Evolutionary conservation across 2,329 filamentous ascomycete species (phyloP).

Genomic region (Coniochaeta ligniaria): DNA sequence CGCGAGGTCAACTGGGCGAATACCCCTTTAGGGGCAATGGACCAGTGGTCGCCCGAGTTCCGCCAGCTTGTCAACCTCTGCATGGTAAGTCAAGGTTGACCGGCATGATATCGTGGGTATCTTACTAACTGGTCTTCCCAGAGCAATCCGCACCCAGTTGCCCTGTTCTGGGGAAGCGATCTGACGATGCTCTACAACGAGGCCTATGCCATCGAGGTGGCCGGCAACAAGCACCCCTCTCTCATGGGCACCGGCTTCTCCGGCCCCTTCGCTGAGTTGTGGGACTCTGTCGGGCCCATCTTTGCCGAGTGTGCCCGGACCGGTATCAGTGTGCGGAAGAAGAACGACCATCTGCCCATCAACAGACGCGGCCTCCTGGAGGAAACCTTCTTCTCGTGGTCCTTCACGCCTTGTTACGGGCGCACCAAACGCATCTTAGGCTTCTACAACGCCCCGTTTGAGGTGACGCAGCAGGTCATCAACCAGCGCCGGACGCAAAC

Average conservation of each 20-base stretch:
- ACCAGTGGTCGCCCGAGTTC: conserved; percentile 34
- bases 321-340: conserved; percentile 22
- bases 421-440: conserved; percentile 26
- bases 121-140: background rate
- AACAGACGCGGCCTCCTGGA: conserved; percentile 27
- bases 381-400: conserved; percentile 31
- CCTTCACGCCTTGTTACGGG: conserved; percentile 28
- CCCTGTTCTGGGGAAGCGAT: conserved; percentile 56
- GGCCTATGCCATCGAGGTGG: conserved; percentile 45
- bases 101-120: no score
- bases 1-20: conserved; percentile 31
- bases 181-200: conserved; percentile 59
- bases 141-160: conserved; percentile 33
- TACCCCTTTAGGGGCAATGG: conserved; percentile 35
- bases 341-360: conserved; percentile 24
- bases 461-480: conserved; percentile 26
- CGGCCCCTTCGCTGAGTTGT: conserved; percentile 48
- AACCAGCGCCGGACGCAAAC: conserved; percentile 24
- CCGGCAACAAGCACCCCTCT: conserved; percentile 54
- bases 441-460: conserved; percentile 31
- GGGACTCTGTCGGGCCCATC: conserved; percentile 22
- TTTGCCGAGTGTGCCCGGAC: conserved; percentile 28
- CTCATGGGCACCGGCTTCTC: conserved; percentile 52
- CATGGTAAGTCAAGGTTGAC: conserved; percentile 12
- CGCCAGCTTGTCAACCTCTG: conserved; percentile 31